Evolutionary conservation across 257 asterid genomes (phyloP).

Genomic region (Eustoma russellianum): DNA sequence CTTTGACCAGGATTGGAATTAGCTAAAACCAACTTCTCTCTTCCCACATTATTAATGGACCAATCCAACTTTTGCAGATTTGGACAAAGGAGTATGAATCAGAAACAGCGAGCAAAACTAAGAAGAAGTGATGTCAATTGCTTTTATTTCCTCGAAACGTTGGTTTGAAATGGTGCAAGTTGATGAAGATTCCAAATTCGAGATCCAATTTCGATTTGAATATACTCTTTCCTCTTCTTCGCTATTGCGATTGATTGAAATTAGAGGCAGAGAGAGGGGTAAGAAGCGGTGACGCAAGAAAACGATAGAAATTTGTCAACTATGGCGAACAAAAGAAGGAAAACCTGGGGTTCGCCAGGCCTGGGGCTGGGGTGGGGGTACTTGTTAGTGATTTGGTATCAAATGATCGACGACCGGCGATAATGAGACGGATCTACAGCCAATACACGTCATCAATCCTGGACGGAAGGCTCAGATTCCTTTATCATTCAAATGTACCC

Average conservation of each 20-base stretch:
- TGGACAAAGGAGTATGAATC: neutral
- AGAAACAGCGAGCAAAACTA: neutral
- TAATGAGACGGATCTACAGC: slow-evolving; percentile 9
- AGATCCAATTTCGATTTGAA: slow-evolving; percentile 7
- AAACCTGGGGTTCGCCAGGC: too few relatives aligned
- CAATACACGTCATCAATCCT: slow-evolving; percentile 13
- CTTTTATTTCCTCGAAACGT: neutral
- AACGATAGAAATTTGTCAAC: neutral
- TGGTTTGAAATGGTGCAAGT: neutral
- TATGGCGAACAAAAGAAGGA: too few relatives aligned
- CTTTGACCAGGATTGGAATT: neutral
- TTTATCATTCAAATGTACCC: neutral
- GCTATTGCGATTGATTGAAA: neutral
- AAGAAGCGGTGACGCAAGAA: neutral
- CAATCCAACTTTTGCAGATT: neutral
- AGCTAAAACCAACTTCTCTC: neutral
- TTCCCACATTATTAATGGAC: neutral
- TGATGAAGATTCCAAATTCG: neutral
- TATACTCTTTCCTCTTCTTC: neutral
- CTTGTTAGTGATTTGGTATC: neutral
- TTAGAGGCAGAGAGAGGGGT: neutral
- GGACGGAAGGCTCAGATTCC: neutral
- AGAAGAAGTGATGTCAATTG: neutral
- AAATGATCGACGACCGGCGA: slow-evolving; percentile 3
- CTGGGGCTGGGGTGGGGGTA: neutral